Evolutionary conservation across 306 rosid genomes (phyloP).

Genomic region (Morella rubra): DNA sequence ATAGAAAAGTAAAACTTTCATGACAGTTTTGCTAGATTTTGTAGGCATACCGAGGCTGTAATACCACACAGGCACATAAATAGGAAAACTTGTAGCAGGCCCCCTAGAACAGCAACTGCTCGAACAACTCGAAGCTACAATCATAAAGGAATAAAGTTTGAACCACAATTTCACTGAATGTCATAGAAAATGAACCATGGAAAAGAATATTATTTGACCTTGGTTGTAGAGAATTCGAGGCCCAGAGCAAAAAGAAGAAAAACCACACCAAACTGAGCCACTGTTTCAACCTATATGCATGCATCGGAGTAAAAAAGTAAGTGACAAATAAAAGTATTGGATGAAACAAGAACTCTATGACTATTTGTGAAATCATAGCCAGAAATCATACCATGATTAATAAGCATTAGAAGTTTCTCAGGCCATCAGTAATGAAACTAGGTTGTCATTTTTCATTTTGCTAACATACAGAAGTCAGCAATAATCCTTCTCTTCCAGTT

Average conservation of each 20-base stretch:
- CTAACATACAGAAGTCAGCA: neutral
- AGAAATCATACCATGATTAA: neutral
- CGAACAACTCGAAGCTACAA: conserved; percentile 91
- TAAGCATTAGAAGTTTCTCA: neutral
- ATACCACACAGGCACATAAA: conserved; percentile 94
- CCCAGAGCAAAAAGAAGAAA: conserved; percentile 97
- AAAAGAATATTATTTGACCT: conserved; percentile 46
- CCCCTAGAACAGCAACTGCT: conserved; percentile 93
- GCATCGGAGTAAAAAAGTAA: conserved; percentile 19
- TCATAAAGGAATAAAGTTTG: conserved; percentile 27
- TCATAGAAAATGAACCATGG: conserved; percentile 22
- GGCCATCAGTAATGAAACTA: neutral
- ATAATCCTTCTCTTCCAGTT: too few relatives aligned
- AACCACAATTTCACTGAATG: conserved; percentile 15
- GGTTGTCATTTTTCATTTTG: neutral
- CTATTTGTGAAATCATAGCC: neutral
- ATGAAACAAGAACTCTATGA: neutral
- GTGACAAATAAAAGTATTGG: neutral
- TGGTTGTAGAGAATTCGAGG: conserved; percentile 81
- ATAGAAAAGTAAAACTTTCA: neutral
- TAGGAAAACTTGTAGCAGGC: conserved; percentile 84
- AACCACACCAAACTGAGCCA: conserved; percentile 99
- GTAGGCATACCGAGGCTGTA: conserved; percentile 69
- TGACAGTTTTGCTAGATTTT: conserved; percentile 1
- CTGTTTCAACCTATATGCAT: conserved; percentile 84